Percentiles rank a stretch among this genome's conserved stretches.
These are phyloP conservation scores for Zasmidium cellare DNA, from an alignment of 2,329 filamentous ascomycete genomes.

Conservation along the genomic window DNA sequence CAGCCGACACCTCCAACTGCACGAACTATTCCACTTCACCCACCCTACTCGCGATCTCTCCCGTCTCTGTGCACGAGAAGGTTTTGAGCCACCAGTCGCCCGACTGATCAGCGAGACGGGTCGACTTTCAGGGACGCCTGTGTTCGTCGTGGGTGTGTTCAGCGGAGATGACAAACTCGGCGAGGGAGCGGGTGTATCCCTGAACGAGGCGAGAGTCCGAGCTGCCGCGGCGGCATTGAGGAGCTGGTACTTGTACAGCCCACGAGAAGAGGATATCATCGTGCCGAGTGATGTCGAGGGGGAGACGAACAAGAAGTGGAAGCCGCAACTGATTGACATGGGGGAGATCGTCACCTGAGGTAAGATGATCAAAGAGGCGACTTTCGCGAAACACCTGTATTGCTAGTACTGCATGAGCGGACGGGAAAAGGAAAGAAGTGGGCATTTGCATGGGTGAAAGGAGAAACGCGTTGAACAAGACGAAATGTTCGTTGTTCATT, in stretches of 20 bases:
- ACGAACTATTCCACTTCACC: constrained; percentile 78
- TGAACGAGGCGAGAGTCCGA: constrained; percentile 74
- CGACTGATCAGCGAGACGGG: constrained; percentile 90
- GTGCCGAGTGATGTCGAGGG: constrained; percentile 50
- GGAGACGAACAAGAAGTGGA: constrained; percentile 42
- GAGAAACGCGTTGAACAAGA: background rate
- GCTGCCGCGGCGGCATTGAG: constrained; percentile 86
- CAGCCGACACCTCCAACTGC: constrained; percentile 49
- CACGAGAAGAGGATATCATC: constrained; percentile 54
- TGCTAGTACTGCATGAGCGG: background rate
- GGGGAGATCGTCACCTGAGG: constrained; percentile 53
- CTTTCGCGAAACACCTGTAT: background rate
- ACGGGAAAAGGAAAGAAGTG: background rate
- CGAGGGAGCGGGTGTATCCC: constrained; percentile 77
- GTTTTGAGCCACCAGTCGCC: constrained; percentile 83
- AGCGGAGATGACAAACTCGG: constrained; percentile 88
- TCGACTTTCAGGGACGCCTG: constrained; percentile 77
- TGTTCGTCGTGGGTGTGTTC: constrained; percentile 92
- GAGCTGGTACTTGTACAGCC: constrained; percentile 95
- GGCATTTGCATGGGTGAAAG: background rate
- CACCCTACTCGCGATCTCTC: constrained; percentile 81
- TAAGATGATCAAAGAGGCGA: background rate
- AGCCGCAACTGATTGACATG: constrained; percentile 57
- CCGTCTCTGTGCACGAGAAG: constrained; percentile 81
- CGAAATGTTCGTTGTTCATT: background rate